A percentile compares a stretch with the other conserved stretches of the same genome.
Evolutionary conservation across 768 basidiomycete species (phyloP).

Genomic region (Agaricus blazei): DNA sequence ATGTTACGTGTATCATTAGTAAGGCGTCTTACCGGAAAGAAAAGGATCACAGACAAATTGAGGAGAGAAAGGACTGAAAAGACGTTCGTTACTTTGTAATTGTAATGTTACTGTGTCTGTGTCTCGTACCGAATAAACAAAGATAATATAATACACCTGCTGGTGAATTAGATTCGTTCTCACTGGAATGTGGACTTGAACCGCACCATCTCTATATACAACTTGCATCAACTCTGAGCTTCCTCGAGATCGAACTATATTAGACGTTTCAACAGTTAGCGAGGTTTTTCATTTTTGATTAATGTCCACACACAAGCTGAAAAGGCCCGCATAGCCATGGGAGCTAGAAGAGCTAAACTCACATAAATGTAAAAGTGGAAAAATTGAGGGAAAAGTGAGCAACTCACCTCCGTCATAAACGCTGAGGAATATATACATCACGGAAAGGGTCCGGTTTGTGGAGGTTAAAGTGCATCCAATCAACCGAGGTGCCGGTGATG

Average conservation of each 20-base stretch:
- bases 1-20: background rate
- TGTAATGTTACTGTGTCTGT: too few relatives aligned
- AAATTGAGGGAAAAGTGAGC: background rate
- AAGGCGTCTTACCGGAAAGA: background rate
- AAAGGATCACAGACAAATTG: background rate
- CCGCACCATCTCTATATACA: constrained; percentile 3
- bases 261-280: background rate
- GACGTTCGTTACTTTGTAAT: too few relatives aligned
- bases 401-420: constrained; percentile 2
- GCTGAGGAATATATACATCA: background rate
- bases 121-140: background rate
- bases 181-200: background rate
- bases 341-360: background rate
- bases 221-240: background rate
- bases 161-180: background rate
- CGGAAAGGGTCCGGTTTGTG: background rate
- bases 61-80: background rate
- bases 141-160: constrained; percentile 2
- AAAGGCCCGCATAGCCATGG: constrained; percentile 1
- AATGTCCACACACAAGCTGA: background rate
- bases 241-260: background rate
- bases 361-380: background rate
- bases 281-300: too few relatives aligned
- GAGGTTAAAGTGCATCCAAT: constrained; percentile 1
- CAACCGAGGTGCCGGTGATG: background rate